Evolutionary conservation across 345 rosid genomes (phyloP).

Genomic region (Arabis hirsuta): DNA sequence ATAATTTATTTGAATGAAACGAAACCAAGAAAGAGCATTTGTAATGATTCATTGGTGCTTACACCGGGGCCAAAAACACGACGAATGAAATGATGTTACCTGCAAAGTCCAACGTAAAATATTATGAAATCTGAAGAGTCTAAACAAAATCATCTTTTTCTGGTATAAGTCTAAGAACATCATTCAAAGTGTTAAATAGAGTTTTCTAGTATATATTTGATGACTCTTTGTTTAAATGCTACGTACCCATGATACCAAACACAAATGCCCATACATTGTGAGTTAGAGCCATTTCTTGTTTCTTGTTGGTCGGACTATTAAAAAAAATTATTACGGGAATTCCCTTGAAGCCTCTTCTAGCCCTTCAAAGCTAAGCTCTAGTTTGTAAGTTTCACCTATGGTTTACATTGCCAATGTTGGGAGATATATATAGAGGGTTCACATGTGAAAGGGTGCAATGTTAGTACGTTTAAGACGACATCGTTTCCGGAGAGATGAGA

Average conservation of each 20-base stretch:
- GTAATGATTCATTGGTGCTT: slow-evolving; percentile 39
- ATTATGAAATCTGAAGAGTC: neutral
- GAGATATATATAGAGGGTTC: slow-evolving; percentile 40
- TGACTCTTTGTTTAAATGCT: neutral
- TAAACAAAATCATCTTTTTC: neutral
- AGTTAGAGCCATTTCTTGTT: slow-evolving; percentile 40
- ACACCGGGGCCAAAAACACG: slow-evolving; percentile 69
- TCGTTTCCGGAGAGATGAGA: slow-evolving; percentile 31
- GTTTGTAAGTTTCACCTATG: slow-evolving; percentile 38
- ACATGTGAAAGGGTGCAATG: slow-evolving; percentile 41
- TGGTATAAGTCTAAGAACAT: neutral
- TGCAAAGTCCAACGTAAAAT: slow-evolving; percentile 23
- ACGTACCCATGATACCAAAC: slow-evolving; percentile 47
- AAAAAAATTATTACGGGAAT: neutral
- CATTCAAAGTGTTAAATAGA: neutral
- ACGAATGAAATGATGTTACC: slow-evolving; percentile 64
- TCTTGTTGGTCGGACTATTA: neutral
- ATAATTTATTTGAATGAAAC: neutral
- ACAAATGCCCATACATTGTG: slow-evolving; percentile 44
- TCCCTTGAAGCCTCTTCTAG: slow-evolving; percentile 24
- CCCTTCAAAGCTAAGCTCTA: slow-evolving; percentile 36
- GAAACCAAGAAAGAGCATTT: neutral
- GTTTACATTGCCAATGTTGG: slow-evolving; percentile 20
- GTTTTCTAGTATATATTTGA: neutral
- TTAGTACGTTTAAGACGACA: slow-evolving; percentile 36